Evolutionary conservation across 2,329 filamentous ascomycete species (phyloP).

Genomic region (Scedosporium minutisporum): DNA sequence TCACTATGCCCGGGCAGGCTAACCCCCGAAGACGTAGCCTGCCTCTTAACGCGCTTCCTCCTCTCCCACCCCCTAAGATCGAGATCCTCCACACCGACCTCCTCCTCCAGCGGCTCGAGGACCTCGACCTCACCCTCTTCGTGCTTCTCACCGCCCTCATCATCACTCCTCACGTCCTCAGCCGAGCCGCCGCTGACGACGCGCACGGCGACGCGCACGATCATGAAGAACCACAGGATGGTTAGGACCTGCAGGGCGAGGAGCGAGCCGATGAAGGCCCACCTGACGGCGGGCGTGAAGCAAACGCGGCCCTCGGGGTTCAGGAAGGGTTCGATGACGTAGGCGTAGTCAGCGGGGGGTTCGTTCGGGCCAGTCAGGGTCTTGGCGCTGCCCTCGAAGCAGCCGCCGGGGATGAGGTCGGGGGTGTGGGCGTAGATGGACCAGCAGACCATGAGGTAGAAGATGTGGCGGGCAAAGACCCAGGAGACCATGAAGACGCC

Average conservation of each 20-base stretch:
- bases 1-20: conserved; percentile 63
- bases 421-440: conserved; percentile 65
- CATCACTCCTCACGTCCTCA: conserved; percentile 81
- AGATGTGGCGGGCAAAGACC: conserved; percentile 72
- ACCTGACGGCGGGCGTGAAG: conserved; percentile 66
- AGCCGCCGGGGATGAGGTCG: conserved; percentile 53
- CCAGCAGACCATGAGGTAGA: conserved; percentile 73
- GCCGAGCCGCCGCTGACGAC: conserved; percentile 69
- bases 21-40: conserved; percentile 44
- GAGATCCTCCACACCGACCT: conserved; percentile 64
- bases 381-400: conserved; percentile 53
- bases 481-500: conserved; percentile 78
- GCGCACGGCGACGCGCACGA: conserved; percentile 69
- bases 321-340: conserved; percentile 66
- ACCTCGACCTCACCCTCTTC: conserved; percentile 47
- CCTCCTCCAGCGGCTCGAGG: conserved; percentile 56
- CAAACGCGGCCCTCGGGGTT: conserved; percentile 66
- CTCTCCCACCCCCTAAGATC: conserved; percentile 57
- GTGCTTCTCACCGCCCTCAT: conserved; percentile 64
- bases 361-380: conserved; percentile 45
- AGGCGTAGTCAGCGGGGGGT: conserved; percentile 41
- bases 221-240: conserved; percentile 83
- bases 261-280: conserved; percentile 67
- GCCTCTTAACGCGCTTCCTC: conserved; percentile 30
- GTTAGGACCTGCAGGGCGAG: conserved; percentile 71